These are phyloP conservation scores for Tetragonia tetragonoides DNA, from an alignment of 148 eudicot species.

Conservation along the genomic window DNA sequence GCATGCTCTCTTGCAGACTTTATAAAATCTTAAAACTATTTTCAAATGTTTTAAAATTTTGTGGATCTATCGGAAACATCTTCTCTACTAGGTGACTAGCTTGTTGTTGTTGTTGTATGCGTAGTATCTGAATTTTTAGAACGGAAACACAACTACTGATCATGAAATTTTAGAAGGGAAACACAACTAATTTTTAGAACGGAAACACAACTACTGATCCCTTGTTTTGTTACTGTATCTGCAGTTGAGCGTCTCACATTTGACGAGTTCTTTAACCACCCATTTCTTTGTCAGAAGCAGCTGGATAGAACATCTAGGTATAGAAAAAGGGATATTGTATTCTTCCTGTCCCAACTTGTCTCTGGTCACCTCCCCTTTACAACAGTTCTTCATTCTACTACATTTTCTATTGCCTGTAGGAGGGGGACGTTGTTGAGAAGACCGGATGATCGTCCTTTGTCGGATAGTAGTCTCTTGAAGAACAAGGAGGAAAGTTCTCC, in stretches of 20 bases:
- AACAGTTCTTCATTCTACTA: slow-evolving; percentile 12
- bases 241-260: slow-evolving; percentile 92
- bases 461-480: slow-evolving; percentile 34
- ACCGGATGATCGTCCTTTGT: slow-evolving; percentile 35
- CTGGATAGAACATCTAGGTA: slow-evolving; percentile 61
- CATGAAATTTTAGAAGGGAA: background rate
- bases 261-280: slow-evolving; percentile 94
- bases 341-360: slow-evolving; percentile 8
- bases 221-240: slow-evolving; percentile 23
- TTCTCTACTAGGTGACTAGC: too few species aligned
- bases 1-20: too few species aligned
- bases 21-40: too few species aligned
- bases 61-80: too few species aligned
- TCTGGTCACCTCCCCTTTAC: background rate
- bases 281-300: slow-evolving; percentile 57
- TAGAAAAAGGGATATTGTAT: background rate
- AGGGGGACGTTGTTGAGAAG: slow-evolving; percentile 38
- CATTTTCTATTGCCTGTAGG: slow-evolving; percentile 35
- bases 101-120: background rate
- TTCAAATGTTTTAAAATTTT: too few species aligned
- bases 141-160: background rate
- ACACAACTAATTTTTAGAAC: background rate
- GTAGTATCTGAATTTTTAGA: background rate
- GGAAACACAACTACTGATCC: slow-evolving; percentile 2
- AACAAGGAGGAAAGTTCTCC: slow-evolving; percentile 57